Evolutionary conservation across 345 rosid species (phyloP), one percentile per base, ranked within the genome.

Genomic region (Rhizophora mangle): DNA sequence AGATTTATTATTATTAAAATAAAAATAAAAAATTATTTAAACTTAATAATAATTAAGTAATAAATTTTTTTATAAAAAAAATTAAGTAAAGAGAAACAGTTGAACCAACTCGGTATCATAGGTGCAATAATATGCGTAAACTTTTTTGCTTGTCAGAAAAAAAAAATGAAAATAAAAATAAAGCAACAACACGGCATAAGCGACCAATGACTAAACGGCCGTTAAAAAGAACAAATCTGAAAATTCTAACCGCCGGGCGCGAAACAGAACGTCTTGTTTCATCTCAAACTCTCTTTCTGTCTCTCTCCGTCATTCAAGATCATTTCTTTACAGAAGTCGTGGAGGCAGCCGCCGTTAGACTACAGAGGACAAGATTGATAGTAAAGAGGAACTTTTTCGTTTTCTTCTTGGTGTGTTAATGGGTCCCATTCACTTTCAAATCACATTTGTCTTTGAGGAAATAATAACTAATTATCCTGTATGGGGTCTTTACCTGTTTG

Each of bases 231-330:
- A 21, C 16, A 1, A 1, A 56, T 56, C 60, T 10, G 30, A 56
- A 56, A 56, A 56, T 3, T 56, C 60, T 56, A 56, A 56, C 60
- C 60, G 6, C 18, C 60, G 30, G 60, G 29, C 60, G 30, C 60
- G 29, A 27, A 56, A 56, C 26, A 56, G 30, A 22, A 8, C 15
- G 1, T 10, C 0, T 5, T 3, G 26, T 56, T 56, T 56, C 1
- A 32, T 13, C 53, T 21, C 30, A 52, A 13, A 53, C 29, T 66
- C 11, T 7, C 60, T 53, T 21, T 29, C 31, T 31, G 6, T 31
- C 34, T 4, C 16, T 39, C 30, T 0, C 8, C 6, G 8, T 3
- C 55, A 2, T 32, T 6, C 55, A 47, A 46, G 49, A 47, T 16
- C 26, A 56, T 43, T 43, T 43, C 49, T 13, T 43, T 43, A 3